Conservation (phyloP, 257 asterid species). For the Solanum pinnatisectum region DNA sequence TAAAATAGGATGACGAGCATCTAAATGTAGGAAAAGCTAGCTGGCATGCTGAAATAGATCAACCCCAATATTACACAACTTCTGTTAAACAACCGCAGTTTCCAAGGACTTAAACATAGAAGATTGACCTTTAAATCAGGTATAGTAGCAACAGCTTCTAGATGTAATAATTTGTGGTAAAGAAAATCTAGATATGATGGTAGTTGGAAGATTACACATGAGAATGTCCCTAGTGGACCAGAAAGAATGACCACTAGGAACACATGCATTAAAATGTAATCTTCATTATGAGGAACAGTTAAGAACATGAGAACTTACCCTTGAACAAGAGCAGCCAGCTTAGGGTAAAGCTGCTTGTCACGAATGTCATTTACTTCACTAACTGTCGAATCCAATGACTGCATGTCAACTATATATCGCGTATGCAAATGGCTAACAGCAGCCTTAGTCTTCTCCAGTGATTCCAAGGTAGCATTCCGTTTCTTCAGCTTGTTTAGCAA, state of each 20-base stretch:
- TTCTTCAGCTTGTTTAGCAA: slow-evolving; percentile 70
- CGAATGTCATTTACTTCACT: slow-evolving; percentile 87
- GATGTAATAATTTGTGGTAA: not conserved
- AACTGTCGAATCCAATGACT: slow-evolving; percentile 87
- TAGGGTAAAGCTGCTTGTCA: slow-evolving; percentile 86
- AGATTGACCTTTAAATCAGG: not conserved
- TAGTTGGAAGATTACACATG: not conserved
- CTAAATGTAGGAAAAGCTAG: not conserved
- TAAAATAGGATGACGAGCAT: not conserved
- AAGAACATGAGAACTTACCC: slow-evolving; percentile 43
- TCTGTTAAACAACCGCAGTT: not conserved
- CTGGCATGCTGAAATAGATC: not conserved
- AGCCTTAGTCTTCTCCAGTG: slow-evolving; percentile 88
- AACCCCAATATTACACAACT: not conserved
- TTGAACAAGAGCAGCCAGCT: slow-evolving; percentile 65
- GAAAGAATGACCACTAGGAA: too few relatives aligned
- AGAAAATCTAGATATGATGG: not conserved
- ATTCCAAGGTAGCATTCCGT: slow-evolving; percentile 65
- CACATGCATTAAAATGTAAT: not conserved
- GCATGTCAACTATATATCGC: slow-evolving; percentile 94
- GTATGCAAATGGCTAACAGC: slow-evolving; percentile 95
- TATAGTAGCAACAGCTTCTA: not conserved
- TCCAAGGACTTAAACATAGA: not conserved
- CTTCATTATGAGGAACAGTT: not conserved
- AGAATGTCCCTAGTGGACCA: not conserved